A percentile compares a stretch with the other conserved stretches of the same genome.
phyloP scores from a whole-genome alignment of 192 early-diverging fungal species.

The Gonapodya prolifera region DNA sequence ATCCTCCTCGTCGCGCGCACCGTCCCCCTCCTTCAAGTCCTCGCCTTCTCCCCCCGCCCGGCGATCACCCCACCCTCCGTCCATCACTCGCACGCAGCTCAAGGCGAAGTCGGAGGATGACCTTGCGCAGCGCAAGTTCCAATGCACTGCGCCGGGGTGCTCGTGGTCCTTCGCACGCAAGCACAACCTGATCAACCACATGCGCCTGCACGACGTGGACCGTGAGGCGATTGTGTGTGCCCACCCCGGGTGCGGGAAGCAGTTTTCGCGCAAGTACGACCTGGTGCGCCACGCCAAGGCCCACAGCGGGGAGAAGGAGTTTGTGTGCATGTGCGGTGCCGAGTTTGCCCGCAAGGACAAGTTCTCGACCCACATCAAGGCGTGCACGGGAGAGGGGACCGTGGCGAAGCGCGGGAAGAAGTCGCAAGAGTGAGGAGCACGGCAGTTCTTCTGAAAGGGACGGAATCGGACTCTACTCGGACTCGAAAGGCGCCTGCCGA shows the following conservation, averaged over 20 bases:
- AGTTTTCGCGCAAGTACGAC: slow-evolving; percentile 13
- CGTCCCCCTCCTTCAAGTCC: neutral
- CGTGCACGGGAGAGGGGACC: neutral
- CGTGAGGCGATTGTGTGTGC: slow-evolving; percentile 3
- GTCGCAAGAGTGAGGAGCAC: neutral
- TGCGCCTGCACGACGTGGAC: neutral
- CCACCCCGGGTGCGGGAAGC: slow-evolving; percentile 13
- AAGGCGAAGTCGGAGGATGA: neutral
- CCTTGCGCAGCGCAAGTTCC: neutral
- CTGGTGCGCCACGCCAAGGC: slow-evolving; percentile 20
- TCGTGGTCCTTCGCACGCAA: neutral
- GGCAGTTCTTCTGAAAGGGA: neutral
- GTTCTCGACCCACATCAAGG: neutral
- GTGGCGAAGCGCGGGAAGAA: neutral
- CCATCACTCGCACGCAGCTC: neutral
- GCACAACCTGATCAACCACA: neutral
- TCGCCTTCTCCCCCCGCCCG: neutral
- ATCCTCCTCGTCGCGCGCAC: neutral
- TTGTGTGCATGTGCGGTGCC: slow-evolving; percentile 9
- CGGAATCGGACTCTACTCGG: neutral
- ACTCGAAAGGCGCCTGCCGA: neutral
- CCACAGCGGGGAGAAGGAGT: slow-evolving; percentile 15
- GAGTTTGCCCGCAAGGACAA: neutral
- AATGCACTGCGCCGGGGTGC: neutral
- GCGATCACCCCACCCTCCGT: neutral